A percentile compares a stretch with the other conserved stretches of the same genome.
These are phyloP conservation scores for Litsea cubeba DNA, from an alignment of 164 flowering plant genomes.

Conservation along the genomic window DNA sequence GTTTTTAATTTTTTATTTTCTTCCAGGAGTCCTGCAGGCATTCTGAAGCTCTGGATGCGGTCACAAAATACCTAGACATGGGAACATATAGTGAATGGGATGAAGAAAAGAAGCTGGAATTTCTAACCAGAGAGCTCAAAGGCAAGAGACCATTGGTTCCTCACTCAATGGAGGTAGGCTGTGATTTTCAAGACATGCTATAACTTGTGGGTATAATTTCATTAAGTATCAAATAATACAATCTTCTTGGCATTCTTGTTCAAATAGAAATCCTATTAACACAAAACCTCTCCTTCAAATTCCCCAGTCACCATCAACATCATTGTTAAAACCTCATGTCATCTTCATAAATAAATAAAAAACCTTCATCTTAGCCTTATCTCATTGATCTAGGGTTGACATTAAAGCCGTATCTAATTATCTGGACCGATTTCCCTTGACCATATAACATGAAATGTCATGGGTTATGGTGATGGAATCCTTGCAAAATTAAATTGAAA, in stretches of 20 bases:
- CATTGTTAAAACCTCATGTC: too few relatives aligned
- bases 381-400: too few relatives aligned
- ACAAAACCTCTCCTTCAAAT: background rate
- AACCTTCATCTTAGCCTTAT: too few relatives aligned
- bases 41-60: slow-evolving; percentile 85
- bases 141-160: slow-evolving; percentile 89
- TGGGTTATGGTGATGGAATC: too few relatives aligned
- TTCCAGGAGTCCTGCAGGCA: slow-evolving; percentile 88
- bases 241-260: background rate
- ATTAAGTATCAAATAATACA: background rate
- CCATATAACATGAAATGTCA: too few relatives aligned
- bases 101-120: slow-evolving; percentile 77
- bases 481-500: too few relatives aligned
- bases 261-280: background rate
- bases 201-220: background rate
- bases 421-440: too few relatives aligned
- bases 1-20: slow-evolving; percentile 12
- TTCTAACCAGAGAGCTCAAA: slow-evolving; percentile 74
- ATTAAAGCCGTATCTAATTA: too few relatives aligned
- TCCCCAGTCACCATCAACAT: background rate
- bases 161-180: slow-evolving; percentile 54
- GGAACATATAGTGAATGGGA: slow-evolving; percentile 90
- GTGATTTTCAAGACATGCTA: slow-evolving; percentile 2
- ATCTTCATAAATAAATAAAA: too few relatives aligned
- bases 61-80: slow-evolving; percentile 79